phyloP scores from a whole-genome alignment of 306 rosid genomes.

The Cercis canadensis region DNA sequence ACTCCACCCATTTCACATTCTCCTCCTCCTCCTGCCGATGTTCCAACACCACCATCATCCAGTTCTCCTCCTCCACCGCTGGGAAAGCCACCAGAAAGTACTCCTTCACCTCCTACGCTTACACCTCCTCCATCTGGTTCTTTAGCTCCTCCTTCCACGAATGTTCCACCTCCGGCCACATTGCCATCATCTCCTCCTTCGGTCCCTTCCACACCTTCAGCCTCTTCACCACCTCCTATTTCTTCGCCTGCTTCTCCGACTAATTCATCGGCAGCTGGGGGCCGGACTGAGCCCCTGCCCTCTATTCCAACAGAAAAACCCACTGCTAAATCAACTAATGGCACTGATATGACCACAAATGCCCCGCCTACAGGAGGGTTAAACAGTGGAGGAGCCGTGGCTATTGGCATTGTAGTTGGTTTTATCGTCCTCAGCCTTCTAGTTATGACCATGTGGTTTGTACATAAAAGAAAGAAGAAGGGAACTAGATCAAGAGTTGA shows the following conservation, averaged over 20 bases:
- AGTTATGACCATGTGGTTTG: constrained; percentile 68
- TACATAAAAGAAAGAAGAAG: constrained; percentile 65
- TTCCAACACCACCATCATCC: constrained; percentile 56
- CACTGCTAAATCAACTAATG: constrained; percentile 55
- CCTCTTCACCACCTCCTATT: constrained; percentile 62
- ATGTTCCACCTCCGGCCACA: constrained; percentile 48
- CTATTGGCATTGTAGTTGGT: constrained; percentile 71
- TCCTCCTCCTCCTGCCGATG: constrained; percentile 68
- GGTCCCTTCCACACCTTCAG: constrained; percentile 61
- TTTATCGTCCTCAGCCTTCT: constrained; percentile 70
- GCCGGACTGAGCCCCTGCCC: constrained; percentile 41
- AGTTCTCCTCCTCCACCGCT: constrained; percentile 55
- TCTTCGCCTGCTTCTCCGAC: constrained; percentile 51
- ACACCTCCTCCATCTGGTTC: constrained; percentile 64
- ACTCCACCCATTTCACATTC: constrained; percentile 44
- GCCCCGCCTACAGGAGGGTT: constrained; percentile 53
- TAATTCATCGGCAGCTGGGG: constrained; percentile 42
- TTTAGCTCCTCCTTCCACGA: constrained; percentile 39
- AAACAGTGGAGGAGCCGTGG: constrained; percentile 54
- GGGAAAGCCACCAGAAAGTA: constrained; percentile 51
- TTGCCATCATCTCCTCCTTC: constrained; percentile 71
- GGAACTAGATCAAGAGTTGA: constrained; percentile 44
- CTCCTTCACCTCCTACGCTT: constrained; percentile 54
- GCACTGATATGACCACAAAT: constrained; percentile 27
- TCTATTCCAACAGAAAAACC: constrained; percentile 63